A percentile compares a stretch with the other conserved stretches of the same genome.
These are phyloP conservation scores for Pseudozyma hubeiensis DNA, from an alignment of 1,284 basidiomycete genomes.

Conservation along the genomic window DNA sequence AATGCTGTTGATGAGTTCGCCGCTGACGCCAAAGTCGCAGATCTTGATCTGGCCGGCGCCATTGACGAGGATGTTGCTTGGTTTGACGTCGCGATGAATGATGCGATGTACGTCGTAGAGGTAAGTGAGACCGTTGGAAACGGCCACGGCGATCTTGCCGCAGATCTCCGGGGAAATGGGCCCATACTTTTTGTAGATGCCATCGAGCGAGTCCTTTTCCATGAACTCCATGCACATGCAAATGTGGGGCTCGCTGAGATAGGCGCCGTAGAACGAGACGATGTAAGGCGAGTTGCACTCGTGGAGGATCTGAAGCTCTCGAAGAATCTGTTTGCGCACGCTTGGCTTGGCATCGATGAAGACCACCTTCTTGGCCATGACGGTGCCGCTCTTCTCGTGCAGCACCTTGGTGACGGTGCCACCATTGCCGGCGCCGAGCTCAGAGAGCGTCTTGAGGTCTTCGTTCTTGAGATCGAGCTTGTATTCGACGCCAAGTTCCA, in stretches of 20 bases:
- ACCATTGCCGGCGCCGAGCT: slow-evolving; percentile 96
- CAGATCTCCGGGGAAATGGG: slow-evolving; percentile 89
- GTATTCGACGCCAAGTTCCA: slow-evolving; percentile 70
- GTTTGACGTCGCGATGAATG: slow-evolving; percentile 99
- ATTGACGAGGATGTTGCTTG: slow-evolving; percentile 95
- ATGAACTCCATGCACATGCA: slow-evolving; percentile 99
- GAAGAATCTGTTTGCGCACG: slow-evolving; percentile 96
- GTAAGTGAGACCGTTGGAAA: slow-evolving; percentile 94
- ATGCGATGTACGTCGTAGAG: slow-evolving; percentile 99
- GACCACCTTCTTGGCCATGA: slow-evolving; percentile 72
- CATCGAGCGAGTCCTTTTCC: slow-evolving; percentile 82
- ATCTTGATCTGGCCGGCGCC: slow-evolving; percentile 95
- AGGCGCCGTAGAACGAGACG: slow-evolving; percentile 95
- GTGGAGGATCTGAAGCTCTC: slow-evolving; percentile 98
- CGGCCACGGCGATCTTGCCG: slow-evolving; percentile 87
- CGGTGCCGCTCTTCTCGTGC: slow-evolving; percentile 61
- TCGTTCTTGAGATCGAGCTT: slow-evolving; percentile 70
- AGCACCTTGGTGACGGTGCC: slow-evolving; percentile 89
- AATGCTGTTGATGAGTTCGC: slow-evolving; percentile 97
- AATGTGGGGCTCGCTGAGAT: slow-evolving; percentile 93
- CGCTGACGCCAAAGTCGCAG: slow-evolving; percentile 98
- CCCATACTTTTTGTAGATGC: slow-evolving; percentile 92
- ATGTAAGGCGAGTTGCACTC: slow-evolving; percentile 94
- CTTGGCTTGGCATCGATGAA: slow-evolving; percentile 97
- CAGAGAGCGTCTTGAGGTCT: slow-evolving; percentile 77